Percentiles rank a stretch among this genome's conserved stretches.
Evolutionary conservation across 164 flowering plant species (phyloP).

Genomic region (Vitis rotundifolia): DNA sequence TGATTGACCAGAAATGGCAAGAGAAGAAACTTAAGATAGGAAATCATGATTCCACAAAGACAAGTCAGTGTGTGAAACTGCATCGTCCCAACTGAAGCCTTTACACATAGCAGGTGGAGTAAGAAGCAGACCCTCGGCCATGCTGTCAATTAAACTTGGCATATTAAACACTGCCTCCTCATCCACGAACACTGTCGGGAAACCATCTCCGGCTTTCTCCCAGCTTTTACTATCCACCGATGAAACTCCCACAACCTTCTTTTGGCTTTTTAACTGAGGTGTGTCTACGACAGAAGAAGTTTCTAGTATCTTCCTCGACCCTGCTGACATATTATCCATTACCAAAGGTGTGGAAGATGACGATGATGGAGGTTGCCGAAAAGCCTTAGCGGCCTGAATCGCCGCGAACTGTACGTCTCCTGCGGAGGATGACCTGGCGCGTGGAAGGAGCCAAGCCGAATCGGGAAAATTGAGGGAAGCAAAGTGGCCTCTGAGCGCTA

Average conservation of each 20-base stretch:
- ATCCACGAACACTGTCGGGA: constrained; percentile 1
- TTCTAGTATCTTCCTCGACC: not conserved
- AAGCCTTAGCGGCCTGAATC: constrained; percentile 27
- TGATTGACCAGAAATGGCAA: too few relatives aligned
- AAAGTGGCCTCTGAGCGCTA: constrained; percentile 35
- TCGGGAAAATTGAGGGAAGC: constrained; percentile 45
- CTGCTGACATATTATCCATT: not conserved
- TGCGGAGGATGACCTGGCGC: constrained; percentile 24
- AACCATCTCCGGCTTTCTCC: too few relatives aligned
- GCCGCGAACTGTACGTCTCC: constrained; percentile 32
- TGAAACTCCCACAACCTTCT: too few relatives aligned
- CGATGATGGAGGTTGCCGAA: not conserved
- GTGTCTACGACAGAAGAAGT: not conserved
- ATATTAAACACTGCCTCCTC: constrained; percentile 42
- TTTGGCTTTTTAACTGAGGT: too few relatives aligned
- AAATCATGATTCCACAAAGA: too few relatives aligned
- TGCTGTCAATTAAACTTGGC: constrained; percentile 31
- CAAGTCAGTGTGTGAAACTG: too few relatives aligned
- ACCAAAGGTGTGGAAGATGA: not conserved
- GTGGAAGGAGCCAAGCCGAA: constrained; percentile 23
- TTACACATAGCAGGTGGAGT: constrained; percentile 19
- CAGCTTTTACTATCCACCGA: too few relatives aligned
- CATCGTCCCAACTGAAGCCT: not conserved
- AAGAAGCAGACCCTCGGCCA: constrained; percentile 42
- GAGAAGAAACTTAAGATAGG: too few relatives aligned